phyloP scores from a whole-genome alignment of 2,329 filamentous ascomycete species.

The Penicillium freii region DNA sequence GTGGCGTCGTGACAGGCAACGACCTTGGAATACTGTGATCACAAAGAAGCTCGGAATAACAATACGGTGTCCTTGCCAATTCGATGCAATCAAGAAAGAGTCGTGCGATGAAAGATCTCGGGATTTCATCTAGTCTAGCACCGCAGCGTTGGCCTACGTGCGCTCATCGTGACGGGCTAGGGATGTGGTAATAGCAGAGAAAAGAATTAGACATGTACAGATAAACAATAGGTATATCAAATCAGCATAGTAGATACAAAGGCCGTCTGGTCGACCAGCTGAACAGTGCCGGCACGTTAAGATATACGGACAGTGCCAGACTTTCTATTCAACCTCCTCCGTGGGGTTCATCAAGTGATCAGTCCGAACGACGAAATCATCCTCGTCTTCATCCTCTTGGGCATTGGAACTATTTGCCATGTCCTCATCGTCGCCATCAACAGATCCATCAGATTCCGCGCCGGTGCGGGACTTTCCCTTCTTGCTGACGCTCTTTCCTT shows the following conservation, averaged over 20 bases:
- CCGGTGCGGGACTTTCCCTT: conserved; percentile 42
- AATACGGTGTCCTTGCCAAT: background rate
- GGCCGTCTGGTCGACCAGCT: background rate
- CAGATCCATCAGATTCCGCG: conserved; percentile 34
- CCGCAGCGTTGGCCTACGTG: background rate
- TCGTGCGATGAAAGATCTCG: background rate
- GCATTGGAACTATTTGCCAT: conserved; percentile 20
- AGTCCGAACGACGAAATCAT: conserved; percentile 9
- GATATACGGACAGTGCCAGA: background rate
- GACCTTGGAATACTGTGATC: background rate
- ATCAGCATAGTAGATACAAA: conserved; percentile 9
- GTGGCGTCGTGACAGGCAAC: background rate
- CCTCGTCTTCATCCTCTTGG: conserved; percentile 29
- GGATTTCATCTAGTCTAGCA: background rate
- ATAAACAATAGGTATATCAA: conserved; percentile 4
- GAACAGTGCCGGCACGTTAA: background rate
- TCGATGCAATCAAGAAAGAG: background rate
- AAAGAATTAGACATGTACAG: background rate
- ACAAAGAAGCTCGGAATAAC: background rate
- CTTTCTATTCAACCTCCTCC: conserved; percentile 3
- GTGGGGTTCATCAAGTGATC: conserved; percentile 2
- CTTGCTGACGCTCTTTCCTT: conserved; percentile 26
- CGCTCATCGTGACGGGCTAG: background rate
- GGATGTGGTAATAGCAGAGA: background rate
- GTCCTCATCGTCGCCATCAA: conserved; percentile 32